phyloP scores from a whole-genome alignment of 2,329 filamentous ascomycete genomes.

The Aaosphaeria pasadenensis region DNA sequence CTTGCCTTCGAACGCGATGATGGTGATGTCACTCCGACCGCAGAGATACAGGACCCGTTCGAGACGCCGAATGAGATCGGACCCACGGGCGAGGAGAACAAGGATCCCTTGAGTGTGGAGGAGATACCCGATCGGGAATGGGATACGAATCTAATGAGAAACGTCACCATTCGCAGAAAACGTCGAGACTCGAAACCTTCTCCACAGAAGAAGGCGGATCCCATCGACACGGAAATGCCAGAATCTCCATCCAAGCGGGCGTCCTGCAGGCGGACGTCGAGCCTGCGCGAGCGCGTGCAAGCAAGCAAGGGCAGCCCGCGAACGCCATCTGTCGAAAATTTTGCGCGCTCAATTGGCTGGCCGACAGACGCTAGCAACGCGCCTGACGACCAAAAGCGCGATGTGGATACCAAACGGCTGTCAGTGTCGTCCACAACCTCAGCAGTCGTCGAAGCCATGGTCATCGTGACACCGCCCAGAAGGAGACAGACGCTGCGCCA shows the following conservation, averaged over 20 bases:
- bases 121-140: constrained; percentile 35
- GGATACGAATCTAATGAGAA: constrained; percentile 41
- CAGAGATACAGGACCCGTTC: constrained; percentile 6
- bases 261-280: constrained; percentile 18
- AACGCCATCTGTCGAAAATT: constrained; percentile 45
- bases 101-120: constrained; percentile 17
- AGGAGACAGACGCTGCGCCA: constrained; percentile 49
- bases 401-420: constrained; percentile 40
- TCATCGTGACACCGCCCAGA: constrained; percentile 50
- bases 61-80: constrained; percentile 5
- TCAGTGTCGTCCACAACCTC: constrained; percentile 54
- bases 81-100: constrained; percentile 3
- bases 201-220: constrained; percentile 11
- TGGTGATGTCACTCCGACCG: constrained; percentile 30
- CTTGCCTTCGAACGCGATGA: constrained; percentile 34
- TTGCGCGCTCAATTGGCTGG: constrained; percentile 52
- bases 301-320: constrained; percentile 29
- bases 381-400: constrained; percentile 19
- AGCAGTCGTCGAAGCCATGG: constrained; percentile 54
- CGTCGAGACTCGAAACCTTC: constrained; percentile 24
- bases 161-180: constrained; percentile 40
- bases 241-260: constrained; percentile 15
- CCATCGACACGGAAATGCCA: constrained; percentile 14
- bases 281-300: constrained; percentile 32
- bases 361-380: constrained; percentile 35